A percentile compares a stretch with the other conserved stretches of the same genome.
phyloP scores from a whole-genome alignment of 805 yeast genomes.

The Limtongozyma cylindracea region DNA sequence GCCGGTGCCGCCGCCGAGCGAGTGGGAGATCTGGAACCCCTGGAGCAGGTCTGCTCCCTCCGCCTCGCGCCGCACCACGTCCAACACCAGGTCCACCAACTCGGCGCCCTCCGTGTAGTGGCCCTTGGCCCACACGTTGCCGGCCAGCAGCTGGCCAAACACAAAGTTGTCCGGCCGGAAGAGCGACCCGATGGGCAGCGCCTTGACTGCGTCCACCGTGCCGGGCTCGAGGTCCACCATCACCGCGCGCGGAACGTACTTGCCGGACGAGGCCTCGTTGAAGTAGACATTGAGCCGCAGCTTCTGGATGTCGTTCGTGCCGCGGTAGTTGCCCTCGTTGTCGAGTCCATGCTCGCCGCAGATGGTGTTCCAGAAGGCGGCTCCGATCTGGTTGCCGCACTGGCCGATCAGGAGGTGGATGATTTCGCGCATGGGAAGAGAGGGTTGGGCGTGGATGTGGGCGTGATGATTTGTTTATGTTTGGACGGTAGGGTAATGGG shows the following conservation, averaged over 20 bases:
- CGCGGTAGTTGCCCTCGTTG: slow-evolving; percentile 35
- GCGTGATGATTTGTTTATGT: too few species aligned
- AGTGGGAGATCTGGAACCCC: slow-evolving; percentile 66
- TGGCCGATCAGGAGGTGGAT: slow-evolving; percentile 94
- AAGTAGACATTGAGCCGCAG: slow-evolving; percentile 59
- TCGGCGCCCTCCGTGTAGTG: slow-evolving; percentile 95
- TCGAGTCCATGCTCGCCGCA: slow-evolving; percentile 77
- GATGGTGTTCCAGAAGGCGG: slow-evolving; percentile 83
- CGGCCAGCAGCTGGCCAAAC: slow-evolving; percentile 81
- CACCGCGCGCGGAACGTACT: slow-evolving; percentile 85
- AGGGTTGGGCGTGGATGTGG: too few species aligned
- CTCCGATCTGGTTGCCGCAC: slow-evolving; percentile 95
- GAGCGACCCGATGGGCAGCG: slow-evolving; percentile 60
- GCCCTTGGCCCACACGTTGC: slow-evolving; percentile 95
- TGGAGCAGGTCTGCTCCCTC: slow-evolving; percentile 83
- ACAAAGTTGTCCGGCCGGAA: slow-evolving; percentile 86
- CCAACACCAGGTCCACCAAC: slow-evolving; percentile 72
- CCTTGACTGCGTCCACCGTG: slow-evolving; percentile 64
- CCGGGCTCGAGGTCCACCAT: slow-evolving; percentile 89
- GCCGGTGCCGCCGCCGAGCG: slow-evolving; percentile 69
- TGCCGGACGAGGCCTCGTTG: slow-evolving; percentile 67
- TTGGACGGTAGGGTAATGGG: too few species aligned
- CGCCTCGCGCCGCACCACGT: slow-evolving; percentile 79
- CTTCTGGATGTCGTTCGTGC: slow-evolving; percentile 15
- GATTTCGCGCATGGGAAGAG: too few species aligned